Evolutionary conservation across 208 protist genomes (phyloP), one percentile per base, ranked within the genome.

Genomic region (Crithidia acanthocephali): DNA sequence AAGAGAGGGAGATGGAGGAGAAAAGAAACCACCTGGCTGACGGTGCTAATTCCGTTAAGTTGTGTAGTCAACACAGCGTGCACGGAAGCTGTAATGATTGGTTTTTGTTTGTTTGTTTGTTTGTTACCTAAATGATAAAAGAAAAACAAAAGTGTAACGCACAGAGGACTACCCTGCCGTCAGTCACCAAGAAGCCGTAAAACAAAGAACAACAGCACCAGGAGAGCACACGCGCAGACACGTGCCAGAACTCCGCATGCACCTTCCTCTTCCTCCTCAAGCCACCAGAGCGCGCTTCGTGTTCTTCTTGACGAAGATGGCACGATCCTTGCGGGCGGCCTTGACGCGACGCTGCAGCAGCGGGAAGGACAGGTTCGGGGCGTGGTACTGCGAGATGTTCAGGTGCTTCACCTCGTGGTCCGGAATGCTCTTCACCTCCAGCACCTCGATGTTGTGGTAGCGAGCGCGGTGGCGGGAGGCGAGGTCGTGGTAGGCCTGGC

Each of bases 401-500:
- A 88, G 76, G 58, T 95, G 85, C 66, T 76, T 81, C 79, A 89
- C 84, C 79, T 98, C 84, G 68, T 93, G 78, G 76, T 93, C 81
- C 32, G 84, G 67, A 68, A 99, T 85, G 75, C 89, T 95, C 68
- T 89, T 97, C 37, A 97, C 92, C 64, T 88, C 83, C 61, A 99
- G 94, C 74, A 99, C 97, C 74, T 99, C 96, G 68, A 99, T 98
- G 82, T 95, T 95, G 77, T 86, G 74, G 79, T 93, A 94, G 56
- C 97, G 90, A 66, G 94, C 97, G 51, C 97, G 95, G 86, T 99
- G 98, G 81, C 98, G 97, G 74, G 95, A 97, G 67, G 98, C 98
- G 81, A 99, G 97, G 63, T 99, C 98, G 74, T 93, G 85, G 89
- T 98, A 99, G 76, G 99, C 94, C 87, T 99, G 93, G 57, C 97